Evolutionary conservation across 257 asterid species (phyloP).

Genomic region (Mitragyna speciosa): DNA sequence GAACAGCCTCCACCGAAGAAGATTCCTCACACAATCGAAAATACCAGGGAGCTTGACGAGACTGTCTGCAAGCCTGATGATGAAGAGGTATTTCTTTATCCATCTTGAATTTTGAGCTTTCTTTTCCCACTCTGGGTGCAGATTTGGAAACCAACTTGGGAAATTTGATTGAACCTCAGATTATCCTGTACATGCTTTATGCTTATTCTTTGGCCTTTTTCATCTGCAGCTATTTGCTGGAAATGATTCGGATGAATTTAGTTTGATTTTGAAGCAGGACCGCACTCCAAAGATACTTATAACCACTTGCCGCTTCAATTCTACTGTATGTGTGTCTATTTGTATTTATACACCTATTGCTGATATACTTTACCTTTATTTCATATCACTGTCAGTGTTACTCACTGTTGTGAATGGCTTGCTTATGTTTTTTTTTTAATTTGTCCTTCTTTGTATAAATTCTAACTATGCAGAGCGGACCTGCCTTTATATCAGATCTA

Average conservation of each 20-base stretch:
- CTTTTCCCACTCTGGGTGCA: background rate
- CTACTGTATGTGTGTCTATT: slow-evolving; percentile 53
- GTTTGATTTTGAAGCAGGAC: slow-evolving; percentile 55
- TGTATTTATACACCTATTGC: background rate
- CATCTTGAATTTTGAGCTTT: background rate
- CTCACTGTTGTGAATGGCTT: background rate
- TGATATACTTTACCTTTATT: background rate
- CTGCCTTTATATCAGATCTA: slow-evolving; percentile 73
- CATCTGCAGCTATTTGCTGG: slow-evolving; percentile 62
- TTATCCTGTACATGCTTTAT: background rate
- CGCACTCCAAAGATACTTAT: slow-evolving; percentile 69
- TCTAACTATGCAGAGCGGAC: slow-evolving; percentile 71
- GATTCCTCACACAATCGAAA: slow-evolving; percentile 83
- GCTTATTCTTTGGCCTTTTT: background rate
- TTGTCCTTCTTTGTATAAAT: background rate
- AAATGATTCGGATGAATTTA: slow-evolving; percentile 90
- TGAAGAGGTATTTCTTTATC: slow-evolving; percentile 48
- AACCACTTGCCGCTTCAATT: slow-evolving; percentile 86
- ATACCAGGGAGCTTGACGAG: slow-evolving; percentile 86
- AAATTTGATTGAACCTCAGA: background rate
- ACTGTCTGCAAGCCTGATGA: slow-evolving; percentile 90
- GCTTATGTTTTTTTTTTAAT: background rate
- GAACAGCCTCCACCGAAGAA: slow-evolving; percentile 58
- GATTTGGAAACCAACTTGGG: background rate
- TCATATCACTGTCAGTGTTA: background rate